Conservation (phyloP, 2,329 filamentous ascomycete genomes). For the Xylaria digitata region DNA sequence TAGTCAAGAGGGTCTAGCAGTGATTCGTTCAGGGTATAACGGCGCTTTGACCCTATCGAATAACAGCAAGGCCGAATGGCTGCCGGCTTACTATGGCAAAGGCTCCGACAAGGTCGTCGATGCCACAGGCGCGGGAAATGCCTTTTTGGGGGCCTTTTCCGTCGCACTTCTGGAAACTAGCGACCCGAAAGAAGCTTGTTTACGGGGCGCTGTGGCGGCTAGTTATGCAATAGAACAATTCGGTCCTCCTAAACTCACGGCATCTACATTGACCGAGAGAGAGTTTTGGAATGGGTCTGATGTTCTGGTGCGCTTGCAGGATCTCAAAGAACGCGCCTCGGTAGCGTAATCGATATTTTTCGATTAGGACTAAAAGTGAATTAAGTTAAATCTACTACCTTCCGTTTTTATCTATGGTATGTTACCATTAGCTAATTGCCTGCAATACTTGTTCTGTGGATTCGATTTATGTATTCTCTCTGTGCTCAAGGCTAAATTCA, state of each 20-base stretch:
- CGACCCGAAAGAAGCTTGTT: slow-evolving; percentile 10
- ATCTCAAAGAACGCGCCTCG: slow-evolving; percentile 4
- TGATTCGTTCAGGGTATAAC: slow-evolving; percentile 30
- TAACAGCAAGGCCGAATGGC: slow-evolving; percentile 8
- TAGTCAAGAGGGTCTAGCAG: background rate
- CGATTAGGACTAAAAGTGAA: background rate
- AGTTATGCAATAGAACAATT: slow-evolving; percentile 33
- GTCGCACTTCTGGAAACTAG: slow-evolving; percentile 26
- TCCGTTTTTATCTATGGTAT: background rate
- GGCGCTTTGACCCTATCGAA: slow-evolving; percentile 20
- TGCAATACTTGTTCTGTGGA: background rate
- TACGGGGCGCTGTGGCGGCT: slow-evolving; percentile 22
- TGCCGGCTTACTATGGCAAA: slow-evolving; percentile 28
- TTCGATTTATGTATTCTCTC: too few relatives aligned
- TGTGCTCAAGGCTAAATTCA: too few relatives aligned
- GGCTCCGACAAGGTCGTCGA: slow-evolving; percentile 11
- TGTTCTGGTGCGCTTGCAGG: slow-evolving; percentile 15
- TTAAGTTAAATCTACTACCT: background rate
- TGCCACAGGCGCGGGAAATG: slow-evolving; percentile 28
- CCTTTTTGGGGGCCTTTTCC: slow-evolving; percentile 32
- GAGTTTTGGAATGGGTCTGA: slow-evolving; percentile 30
- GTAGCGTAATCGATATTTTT: background rate
- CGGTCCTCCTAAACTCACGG: slow-evolving; percentile 23
- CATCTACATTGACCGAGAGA: background rate
- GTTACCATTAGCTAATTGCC: too few relatives aligned